Conservation (phyloP, 2,329 filamentous ascomycete species). For the Fusarium illudens region DNA sequence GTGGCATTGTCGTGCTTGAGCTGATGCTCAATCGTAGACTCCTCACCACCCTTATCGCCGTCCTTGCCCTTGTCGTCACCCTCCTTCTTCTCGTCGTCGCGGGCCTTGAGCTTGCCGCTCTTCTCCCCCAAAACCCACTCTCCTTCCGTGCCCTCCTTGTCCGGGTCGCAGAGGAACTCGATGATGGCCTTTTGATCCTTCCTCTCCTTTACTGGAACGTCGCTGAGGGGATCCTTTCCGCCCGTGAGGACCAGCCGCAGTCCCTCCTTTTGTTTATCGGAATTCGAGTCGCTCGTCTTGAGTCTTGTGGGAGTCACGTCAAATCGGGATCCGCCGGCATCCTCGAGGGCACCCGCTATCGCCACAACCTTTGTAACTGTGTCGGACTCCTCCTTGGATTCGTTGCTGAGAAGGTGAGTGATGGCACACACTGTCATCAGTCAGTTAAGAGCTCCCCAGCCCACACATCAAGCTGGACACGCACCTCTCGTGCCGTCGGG, state of each 20-base stretch:
- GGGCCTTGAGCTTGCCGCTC: slow-evolving; percentile 52
- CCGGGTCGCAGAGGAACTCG: slow-evolving; percentile 82
- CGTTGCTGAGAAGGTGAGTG: slow-evolving; percentile 62
- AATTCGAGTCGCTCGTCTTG: slow-evolving; percentile 68
- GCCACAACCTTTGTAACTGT: slow-evolving; percentile 65
- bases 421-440: slow-evolving; percentile 75
- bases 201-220: slow-evolving; percentile 55
- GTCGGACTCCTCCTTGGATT: slow-evolving; percentile 54
- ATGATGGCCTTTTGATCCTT: slow-evolving; percentile 78
- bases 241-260: slow-evolving; percentile 73
- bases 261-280: slow-evolving; percentile 75
- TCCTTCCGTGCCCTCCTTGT: slow-evolving; percentile 77
- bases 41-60: slow-evolving; percentile 49
- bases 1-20: slow-evolving; percentile 66
- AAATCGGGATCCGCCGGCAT: slow-evolving; percentile 65
- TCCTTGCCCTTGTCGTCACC: slow-evolving; percentile 51
- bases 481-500: slow-evolving; percentile 73
- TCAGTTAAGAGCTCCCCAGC: slow-evolving; percentile 11
- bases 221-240: slow-evolving; percentile 63
- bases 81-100: slow-evolving; percentile 43
- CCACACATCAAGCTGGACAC: slow-evolving; percentile 33
- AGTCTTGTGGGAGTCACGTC: slow-evolving; percentile 74
- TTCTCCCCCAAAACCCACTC: slow-evolving; percentile 67
- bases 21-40: slow-evolving; percentile 59
- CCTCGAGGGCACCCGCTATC: slow-evolving; percentile 76